A percentile compares a stretch with the other conserved stretches of the same genome.
Conservation (phyloP, 2,329 filamentous ascomycete species). For the Lecanosticta acicola region DNA sequence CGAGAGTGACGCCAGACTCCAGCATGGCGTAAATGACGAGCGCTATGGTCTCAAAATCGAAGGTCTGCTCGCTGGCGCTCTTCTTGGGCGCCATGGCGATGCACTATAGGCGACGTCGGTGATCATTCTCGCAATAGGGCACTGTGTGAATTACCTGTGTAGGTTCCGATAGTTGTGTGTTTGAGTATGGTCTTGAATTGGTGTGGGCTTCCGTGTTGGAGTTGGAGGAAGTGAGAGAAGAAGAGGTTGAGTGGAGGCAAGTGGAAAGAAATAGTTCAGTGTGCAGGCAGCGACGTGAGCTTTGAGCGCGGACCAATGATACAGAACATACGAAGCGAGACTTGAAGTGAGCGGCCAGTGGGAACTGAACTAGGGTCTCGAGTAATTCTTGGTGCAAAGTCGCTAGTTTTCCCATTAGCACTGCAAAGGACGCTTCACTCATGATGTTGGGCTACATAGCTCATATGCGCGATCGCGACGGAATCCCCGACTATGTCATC, state of each 20-base stretch:
- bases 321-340: conserved; percentile 5
- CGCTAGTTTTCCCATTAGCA: background rate
- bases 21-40: conserved; percentile 8
- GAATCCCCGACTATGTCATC: too few species aligned
- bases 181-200: too few species aligned
- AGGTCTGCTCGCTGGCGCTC: conserved; percentile 3
- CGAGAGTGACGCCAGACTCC: conserved; percentile 15
- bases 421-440: conserved; percentile 1
- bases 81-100: background rate
- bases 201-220: background rate
- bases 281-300: background rate
- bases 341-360: background rate
- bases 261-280: background rate
- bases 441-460: too few species aligned
- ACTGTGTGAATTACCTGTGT: background rate
- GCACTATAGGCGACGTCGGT: background rate
- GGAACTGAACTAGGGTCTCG: background rate
- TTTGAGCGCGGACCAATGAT: conserved; percentile 4
- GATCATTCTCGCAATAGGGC: background rate
- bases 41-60: conserved; percentile 14
- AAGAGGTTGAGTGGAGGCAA: background rate
- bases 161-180: background rate
- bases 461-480: too few species aligned
- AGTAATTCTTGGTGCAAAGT: background rate
- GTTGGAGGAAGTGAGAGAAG: background rate